phyloP scores from a whole-genome alignment of 805 yeast genomes.

The Scheffersomyces ergatensis region DNA sequence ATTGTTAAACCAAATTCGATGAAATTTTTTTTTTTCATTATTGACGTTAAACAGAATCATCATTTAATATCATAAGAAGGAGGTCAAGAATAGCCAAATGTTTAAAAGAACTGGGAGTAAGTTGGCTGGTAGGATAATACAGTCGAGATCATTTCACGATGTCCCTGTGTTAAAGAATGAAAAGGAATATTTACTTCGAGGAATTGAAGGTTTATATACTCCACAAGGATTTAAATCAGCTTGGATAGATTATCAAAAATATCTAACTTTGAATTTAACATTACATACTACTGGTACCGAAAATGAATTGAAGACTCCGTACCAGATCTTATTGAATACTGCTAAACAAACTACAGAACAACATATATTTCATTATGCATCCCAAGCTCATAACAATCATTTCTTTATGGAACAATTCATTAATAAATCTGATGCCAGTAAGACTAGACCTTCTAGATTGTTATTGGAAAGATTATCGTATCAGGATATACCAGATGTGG shows the following conservation, averaged over 20 bases:
- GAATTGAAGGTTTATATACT: constrained; percentile 65
- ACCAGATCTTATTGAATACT: constrained; percentile 65
- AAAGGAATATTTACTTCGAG: constrained; percentile 37
- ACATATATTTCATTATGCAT: constrained; percentile 79
- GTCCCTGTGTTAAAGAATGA: constrained; percentile 56
- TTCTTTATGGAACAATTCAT: constrained; percentile 70
- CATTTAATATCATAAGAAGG: background rate
- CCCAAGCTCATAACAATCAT: constrained; percentile 91
- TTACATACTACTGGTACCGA: constrained; percentile 74
- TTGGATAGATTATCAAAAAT: constrained; percentile 80
- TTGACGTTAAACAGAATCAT: too few species aligned
- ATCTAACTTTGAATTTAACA: constrained; percentile 57
- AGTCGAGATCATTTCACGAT: constrained; percentile 45
- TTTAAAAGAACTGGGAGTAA: background rate
- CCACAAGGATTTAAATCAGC: constrained; percentile 65
- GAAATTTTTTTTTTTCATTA: background rate
- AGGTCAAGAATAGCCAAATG: background rate
- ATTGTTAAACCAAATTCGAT: too few species aligned
- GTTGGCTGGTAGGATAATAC: background rate
- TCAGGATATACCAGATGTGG: constrained; percentile 38
- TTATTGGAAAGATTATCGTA: constrained; percentile 36
- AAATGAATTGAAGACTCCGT: constrained; percentile 72
- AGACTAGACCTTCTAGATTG: constrained; percentile 35
- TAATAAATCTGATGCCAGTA: constrained; percentile 25
- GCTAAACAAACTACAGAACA: constrained; percentile 66